phyloP scores from a whole-genome alignment of 805 yeast species.

The Tetrapisispora arboricola region DNA sequence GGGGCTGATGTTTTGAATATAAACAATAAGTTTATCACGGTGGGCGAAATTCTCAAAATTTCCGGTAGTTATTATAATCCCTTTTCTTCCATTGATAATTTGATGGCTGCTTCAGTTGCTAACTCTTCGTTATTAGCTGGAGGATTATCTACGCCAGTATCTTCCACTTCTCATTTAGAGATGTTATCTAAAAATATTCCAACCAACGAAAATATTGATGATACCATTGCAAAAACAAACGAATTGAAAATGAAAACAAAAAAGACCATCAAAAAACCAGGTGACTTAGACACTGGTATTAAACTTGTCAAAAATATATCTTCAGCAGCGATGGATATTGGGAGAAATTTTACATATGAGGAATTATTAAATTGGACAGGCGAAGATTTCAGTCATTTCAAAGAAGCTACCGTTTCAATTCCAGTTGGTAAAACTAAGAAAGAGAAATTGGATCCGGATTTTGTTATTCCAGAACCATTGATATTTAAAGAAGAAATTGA shows the following conservation, averaged over 20 bases:
- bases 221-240: background rate
- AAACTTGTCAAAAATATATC: background rate
- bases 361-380: conserved; percentile 18
- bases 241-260: background rate
- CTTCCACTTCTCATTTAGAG: background rate
- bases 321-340: background rate
- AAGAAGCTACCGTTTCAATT: conserved; percentile 18
- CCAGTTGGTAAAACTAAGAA: conserved; percentile 12
- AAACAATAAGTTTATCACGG: conserved; percentile 17
- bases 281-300: too few species aligned
- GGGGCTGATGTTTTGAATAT: conserved; percentile 22
- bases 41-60: conserved; percentile 16
- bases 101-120: background rate
- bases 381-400: conserved; percentile 21
- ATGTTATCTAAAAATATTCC: background rate
- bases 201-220: background rate
- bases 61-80: conserved; percentile 23
- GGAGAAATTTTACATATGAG: conserved; percentile 17
- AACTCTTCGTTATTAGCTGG: background rate
- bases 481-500: conserved; percentile 3
- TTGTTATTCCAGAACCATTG: conserved; percentile 2
- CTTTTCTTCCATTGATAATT: conserved; percentile 2
- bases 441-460: conserved; percentile 6
- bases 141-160: background rate
- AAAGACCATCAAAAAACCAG: background rate